Conservation (phyloP, 768 basidiomycete species). For the Macrolepiota fuliginosa region DNA sequence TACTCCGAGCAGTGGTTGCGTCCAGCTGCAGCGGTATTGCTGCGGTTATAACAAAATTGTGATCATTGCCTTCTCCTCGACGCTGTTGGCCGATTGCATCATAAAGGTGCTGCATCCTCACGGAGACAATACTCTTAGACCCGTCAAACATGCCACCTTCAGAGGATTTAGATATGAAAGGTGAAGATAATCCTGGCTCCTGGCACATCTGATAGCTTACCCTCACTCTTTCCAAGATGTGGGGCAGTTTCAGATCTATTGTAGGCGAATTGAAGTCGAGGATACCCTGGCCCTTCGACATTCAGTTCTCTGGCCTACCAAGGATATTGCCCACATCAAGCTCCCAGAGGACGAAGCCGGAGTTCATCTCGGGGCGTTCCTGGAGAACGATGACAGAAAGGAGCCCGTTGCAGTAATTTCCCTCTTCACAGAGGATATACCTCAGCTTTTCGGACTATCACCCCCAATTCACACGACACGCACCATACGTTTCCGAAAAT, state of each 20-base stretch:
- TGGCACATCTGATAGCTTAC: background rate
- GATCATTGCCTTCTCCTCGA: background rate
- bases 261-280: conserved; percentile 32
- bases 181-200: background rate
- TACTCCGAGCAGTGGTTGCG: background rate
- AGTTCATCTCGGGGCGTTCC: conserved; percentile 56
- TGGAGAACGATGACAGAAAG: conserved; percentile 23
- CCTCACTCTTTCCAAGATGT: background rate
- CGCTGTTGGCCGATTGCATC: background rate
- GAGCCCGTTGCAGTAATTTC: conserved; percentile 54
- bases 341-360: conserved; percentile 52
- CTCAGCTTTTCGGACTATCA: conserved; percentile 14
- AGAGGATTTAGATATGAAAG: background rate
- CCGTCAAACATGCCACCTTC: background rate
- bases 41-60: background rate
- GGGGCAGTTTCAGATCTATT: conserved; percentile 1
- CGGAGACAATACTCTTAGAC: conserved; percentile 7
- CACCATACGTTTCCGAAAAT: conserved; percentile 55
- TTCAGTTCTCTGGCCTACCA: conserved; percentile 56
- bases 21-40: background rate
- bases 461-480: conserved; percentile 13
- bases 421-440: conserved; percentile 45
- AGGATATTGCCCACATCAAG: conserved; percentile 43
- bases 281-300: conserved; percentile 52
- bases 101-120: conserved; percentile 10